phyloP scores from a whole-genome alignment of 2,329 filamentous ascomycete species.

The Fusarium sambucinum region DNA sequence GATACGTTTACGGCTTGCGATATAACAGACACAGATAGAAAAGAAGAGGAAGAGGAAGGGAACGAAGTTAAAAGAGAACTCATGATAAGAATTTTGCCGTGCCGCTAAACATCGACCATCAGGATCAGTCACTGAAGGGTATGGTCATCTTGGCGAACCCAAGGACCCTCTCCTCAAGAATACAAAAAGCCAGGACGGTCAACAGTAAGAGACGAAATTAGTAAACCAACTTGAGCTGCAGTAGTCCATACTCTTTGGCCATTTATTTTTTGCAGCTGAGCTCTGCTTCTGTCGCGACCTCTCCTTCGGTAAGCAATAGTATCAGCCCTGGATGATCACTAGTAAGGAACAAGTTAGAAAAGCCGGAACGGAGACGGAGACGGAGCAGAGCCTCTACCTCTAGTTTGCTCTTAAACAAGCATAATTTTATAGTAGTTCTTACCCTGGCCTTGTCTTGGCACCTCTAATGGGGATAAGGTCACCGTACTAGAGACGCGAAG shows the following conservation, averaged over 20 bases:
- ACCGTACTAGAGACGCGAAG: slow-evolving; percentile 25
- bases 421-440: slow-evolving; percentile 24
- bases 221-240: not conserved
- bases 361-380: slow-evolving; percentile 14
- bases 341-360: slow-evolving; percentile 16
- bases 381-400: slow-evolving; percentile 26
- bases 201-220: not conserved
- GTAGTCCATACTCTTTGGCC: not conserved
- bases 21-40: not conserved
- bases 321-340: slow-evolving; percentile 23
- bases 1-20: not conserved
- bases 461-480: slow-evolving; percentile 23
- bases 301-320: not conserved
- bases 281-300: not conserved
- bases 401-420: slow-evolving; percentile 32
- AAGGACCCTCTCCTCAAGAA: not conserved
- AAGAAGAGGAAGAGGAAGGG: not conserved
- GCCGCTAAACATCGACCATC: not conserved
- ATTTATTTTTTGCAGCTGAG: not conserved
- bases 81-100: slow-evolving; percentile 2
- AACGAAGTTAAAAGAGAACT: not conserved
- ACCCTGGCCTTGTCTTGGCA: slow-evolving; percentile 26
- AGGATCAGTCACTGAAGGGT: not conserved
- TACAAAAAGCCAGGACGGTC: not conserved
- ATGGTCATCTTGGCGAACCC: slow-evolving; percentile 4